Evolutionary conservation across 352 stramenopile genomes (phyloP), one percentile per base, ranked within the genome.

Genomic region (Pythium dissimile): DNA sequence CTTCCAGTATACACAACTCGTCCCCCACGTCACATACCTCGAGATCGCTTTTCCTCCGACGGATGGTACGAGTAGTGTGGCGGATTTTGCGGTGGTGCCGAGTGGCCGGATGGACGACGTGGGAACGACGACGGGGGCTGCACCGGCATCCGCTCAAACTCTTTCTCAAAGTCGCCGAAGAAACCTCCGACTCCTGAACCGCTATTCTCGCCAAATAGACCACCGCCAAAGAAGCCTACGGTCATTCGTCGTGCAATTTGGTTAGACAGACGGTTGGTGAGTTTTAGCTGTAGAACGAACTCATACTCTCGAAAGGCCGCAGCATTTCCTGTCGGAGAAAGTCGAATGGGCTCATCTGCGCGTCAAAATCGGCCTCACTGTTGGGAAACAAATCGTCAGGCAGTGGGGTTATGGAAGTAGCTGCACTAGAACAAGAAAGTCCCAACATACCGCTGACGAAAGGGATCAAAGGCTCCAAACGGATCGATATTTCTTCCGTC

Each of bases 271-370:
- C n/a, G n/a, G n/a, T 4, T 13, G 16, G 5, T 46, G 18, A 1
- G 6, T 46, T 28, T 28, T 7, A 20, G 27, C 28, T 7, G 26
- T 30, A 11, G 2, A 43, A 18, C 15, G 4, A 41, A 2, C 9
- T 44, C 42, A 16, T 47, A 88, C 81, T 74, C 70, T 89, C 81
- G 58, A 92, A 92, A 5, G 81, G 81, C 52, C 81, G 81, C 45
- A 92, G 63, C 78, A 92, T 89, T 56, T 92, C 81, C 45, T 92
- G 77, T 37, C 77, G 71, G 11, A 92, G 53, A 41, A 92, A 92
- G 65, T 92, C 81, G 44, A 92, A 92, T 23, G 81, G 81, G 56
- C 75, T 92, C 73, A 92, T 78, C 27, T 89, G 80, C 0, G 79
- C 79, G 30, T 92, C 77, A 54, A 88, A 84, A 44, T 89, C 79